These are phyloP conservation scores for Moesziomyces parantarcticus DNA, from an alignment of 1,284 basidiomycete species.

Conservation along the genomic window DNA sequence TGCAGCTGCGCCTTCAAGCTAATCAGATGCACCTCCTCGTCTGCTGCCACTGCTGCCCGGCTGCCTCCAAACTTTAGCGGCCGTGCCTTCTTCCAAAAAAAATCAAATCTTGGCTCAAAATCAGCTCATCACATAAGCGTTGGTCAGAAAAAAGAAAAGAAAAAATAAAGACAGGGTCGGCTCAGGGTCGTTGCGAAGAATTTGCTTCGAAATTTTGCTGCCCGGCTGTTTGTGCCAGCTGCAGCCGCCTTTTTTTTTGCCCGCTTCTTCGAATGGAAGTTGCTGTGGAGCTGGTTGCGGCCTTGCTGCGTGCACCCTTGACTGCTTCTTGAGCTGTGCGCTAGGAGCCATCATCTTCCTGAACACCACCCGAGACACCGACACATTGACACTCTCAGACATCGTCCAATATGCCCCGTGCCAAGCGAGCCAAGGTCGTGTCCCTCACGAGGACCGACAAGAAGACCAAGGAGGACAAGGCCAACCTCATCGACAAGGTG, in stretches of 20 bases:
- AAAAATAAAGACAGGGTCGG: slow-evolving; percentile 11
- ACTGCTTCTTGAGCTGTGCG: too few species aligned
- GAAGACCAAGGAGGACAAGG: slow-evolving; percentile 78
- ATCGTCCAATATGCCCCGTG: slow-evolving; percentile 63
- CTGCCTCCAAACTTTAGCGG: slow-evolving; percentile 14
- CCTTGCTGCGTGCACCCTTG: not conserved
- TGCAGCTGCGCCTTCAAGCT: slow-evolving; percentile 3
- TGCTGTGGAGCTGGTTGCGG: not conserved
- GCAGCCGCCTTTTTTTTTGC: not conserved
- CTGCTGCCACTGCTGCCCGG: not conserved
- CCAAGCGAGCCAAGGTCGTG: slow-evolving; percentile 69
- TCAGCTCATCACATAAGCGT: slow-evolving; percentile 19
- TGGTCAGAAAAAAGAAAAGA: slow-evolving; percentile 20
- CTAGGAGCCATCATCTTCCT: not conserved
- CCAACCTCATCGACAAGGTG: slow-evolving; percentile 82
- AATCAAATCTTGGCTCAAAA: slow-evolving; percentile 2
- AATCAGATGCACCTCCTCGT: slow-evolving; percentile 19
- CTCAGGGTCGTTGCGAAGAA: slow-evolving; percentile 41
- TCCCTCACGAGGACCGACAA: slow-evolving; percentile 73
- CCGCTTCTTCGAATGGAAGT: not conserved
- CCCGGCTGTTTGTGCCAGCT: not conserved
- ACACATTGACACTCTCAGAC: not conserved
- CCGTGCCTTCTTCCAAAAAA: slow-evolving; percentile 6
- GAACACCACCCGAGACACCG: not conserved
- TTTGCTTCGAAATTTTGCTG: slow-evolving; percentile 39